A percentile compares a stretch with the other conserved stretches of the same genome.
These are phyloP conservation scores for Podaxis carcinomalis DNA, from an alignment of 768 basidiomycete species.

Conservation along the genomic window DNA sequence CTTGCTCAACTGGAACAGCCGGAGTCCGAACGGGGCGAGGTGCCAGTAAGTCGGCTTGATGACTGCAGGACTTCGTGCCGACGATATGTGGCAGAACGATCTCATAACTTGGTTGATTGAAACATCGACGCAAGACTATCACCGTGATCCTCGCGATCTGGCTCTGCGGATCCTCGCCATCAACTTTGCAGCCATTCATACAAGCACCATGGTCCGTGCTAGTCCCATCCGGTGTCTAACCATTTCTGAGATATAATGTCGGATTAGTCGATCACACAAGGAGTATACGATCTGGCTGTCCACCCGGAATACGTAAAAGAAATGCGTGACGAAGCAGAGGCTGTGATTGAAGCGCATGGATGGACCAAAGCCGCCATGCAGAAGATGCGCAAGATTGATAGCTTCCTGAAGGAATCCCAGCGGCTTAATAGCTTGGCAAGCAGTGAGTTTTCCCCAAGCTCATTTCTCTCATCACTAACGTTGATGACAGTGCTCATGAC, in stretches of 20 bases:
- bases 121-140: conserved; percentile 23
- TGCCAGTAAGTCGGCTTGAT: neutral
- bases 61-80: neutral
- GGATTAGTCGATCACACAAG: conserved; percentile 34
- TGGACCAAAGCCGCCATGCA: conserved; percentile 31
- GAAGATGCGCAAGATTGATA: conserved; percentile 41
- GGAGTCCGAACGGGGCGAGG: neutral
- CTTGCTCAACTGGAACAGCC: conserved; percentile 1
- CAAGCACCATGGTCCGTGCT: conserved; percentile 30
- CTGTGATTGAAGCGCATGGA: conserved; percentile 25
- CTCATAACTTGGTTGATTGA: conserved; percentile 38
- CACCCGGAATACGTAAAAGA: conserved; percentile 27
- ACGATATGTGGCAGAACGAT: conserved; percentile 29
- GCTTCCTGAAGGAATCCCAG: conserved; percentile 38
- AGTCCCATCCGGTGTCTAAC: neutral
- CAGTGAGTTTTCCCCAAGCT: neutral
- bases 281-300: conserved; percentile 31
- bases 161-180: conserved; percentile 26
- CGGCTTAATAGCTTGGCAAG: conserved; percentile 7
- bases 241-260: conserved; percentile 17
- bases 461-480: neutral
- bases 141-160: conserved; percentile 20
- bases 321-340: conserved; percentile 40
- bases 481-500: conserved; percentile 11
- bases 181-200: conserved; percentile 39